These are phyloP conservation scores for Drechslerella coelobrocha DNA, from an alignment of 2,329 filamentous ascomycete genomes.

Conservation along the genomic window DNA sequence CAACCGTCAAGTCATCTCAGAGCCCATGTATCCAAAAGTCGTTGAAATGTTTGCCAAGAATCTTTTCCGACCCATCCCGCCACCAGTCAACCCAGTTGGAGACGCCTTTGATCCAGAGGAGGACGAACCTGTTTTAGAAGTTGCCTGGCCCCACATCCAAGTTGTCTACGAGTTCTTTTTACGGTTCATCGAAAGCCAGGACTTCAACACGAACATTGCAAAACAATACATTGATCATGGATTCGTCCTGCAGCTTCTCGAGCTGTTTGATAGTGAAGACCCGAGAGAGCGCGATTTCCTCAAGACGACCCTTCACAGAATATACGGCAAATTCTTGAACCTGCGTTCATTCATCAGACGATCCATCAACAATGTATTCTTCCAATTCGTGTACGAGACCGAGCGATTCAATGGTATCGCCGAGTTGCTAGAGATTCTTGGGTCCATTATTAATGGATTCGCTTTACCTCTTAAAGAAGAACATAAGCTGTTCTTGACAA, in stretches of 20 bases:
- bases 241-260: slow-evolving; percentile 92
- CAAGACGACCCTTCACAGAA: slow-evolving; percentile 96
- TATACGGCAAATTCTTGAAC: slow-evolving; percentile 99
- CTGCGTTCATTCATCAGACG: slow-evolving; percentile 94
- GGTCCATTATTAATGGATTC: slow-evolving; percentile 99
- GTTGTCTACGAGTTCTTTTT: slow-evolving; percentile 99
- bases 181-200: slow-evolving; percentile 97
- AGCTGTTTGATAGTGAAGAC: slow-evolving; percentile 97
- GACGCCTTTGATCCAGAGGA: slow-evolving; percentile 99
- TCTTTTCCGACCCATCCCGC: slow-evolving; percentile 93
- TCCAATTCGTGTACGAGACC: slow-evolving; percentile 98
- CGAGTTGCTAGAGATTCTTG: slow-evolving; percentile 92
- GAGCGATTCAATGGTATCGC: slow-evolving; percentile 98
- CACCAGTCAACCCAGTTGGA: slow-evolving; percentile 95
- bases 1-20: slow-evolving; percentile 96
- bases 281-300: slow-evolving; percentile 95
- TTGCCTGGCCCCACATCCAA: slow-evolving; percentile 98
- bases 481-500: slow-evolving; percentile 95
- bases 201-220: slow-evolving; percentile 99
- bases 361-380: slow-evolving; percentile 99
- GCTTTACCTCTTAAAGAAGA: slow-evolving; percentile 96
- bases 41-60: slow-evolving; percentile 99
- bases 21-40: slow-evolving; percentile 97
- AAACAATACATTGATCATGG: slow-evolving; percentile 98
- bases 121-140: slow-evolving; percentile 95